phyloP scores from a whole-genome alignment of 2,329 filamentous ascomycete genomes.

The Aureobasidium musti region DNA sequence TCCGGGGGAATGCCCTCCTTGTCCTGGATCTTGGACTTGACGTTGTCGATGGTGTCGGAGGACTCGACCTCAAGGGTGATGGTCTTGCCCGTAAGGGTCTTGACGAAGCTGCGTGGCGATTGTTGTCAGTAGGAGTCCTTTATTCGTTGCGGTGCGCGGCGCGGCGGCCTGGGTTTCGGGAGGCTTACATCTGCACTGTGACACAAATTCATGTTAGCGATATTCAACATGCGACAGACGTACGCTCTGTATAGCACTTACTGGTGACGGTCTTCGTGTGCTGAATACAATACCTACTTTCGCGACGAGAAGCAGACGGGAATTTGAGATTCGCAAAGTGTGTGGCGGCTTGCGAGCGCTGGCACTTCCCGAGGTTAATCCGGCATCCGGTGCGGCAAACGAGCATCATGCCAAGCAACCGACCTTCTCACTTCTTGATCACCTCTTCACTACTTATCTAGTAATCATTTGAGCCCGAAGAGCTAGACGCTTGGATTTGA shows the following conservation, averaged over 20 bases:
- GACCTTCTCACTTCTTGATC: background rate
- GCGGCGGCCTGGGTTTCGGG: slow-evolving; percentile 36
- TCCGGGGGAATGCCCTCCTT: slow-evolving; percentile 99
- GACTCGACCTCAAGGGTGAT: slow-evolving; percentile 99
- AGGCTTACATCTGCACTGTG: slow-evolving; percentile 85
- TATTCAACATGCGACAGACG: background rate
- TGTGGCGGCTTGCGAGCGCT: too few species aligned
- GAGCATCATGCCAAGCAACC: slow-evolving; percentile 2
- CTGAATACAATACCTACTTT: slow-evolving; percentile 24
- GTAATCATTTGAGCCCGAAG: background rate
- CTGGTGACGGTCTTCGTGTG: slow-evolving; percentile 29
- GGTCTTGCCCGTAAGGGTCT: slow-evolving; percentile 99
- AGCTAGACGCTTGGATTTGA: too few species aligned
- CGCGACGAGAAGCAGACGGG: slow-evolving; percentile 14
- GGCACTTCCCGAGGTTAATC: too few species aligned
- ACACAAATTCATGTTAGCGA: slow-evolving; percentile 29
- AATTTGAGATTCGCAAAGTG: slow-evolving; percentile 21
- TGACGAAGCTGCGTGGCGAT: slow-evolving; percentile 79
- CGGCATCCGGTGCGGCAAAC: too few species aligned
- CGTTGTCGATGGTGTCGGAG: slow-evolving; percentile 99
- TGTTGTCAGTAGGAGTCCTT: slow-evolving; percentile 38
- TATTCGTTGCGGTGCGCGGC: slow-evolving; percentile 34
- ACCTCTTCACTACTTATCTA: background rate
- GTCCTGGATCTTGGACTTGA: slow-evolving; percentile 99
- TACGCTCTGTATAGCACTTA: slow-evolving; percentile 16